phyloP scores from a whole-genome alignment of 2,329 filamentous ascomycete species.

The Exophiala sideris region DNA sequence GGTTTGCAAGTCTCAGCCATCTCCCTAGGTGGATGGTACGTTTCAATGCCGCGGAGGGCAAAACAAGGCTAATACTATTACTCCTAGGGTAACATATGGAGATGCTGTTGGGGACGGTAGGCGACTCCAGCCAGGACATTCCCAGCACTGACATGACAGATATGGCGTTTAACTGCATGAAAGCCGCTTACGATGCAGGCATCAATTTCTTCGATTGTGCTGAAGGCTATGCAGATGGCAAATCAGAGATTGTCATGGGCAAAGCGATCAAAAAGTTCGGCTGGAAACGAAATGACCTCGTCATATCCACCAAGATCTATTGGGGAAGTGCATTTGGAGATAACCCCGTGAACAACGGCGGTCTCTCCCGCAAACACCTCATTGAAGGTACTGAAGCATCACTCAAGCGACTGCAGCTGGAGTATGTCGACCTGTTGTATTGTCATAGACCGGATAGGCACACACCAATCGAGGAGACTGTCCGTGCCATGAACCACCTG shows the following conservation, averaged over 20 bases:
- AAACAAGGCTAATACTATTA: not conserved
- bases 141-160: conserved; percentile 19
- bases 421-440: conserved; percentile 69
- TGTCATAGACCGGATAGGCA: conserved; percentile 66
- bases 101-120: conserved; percentile 66
- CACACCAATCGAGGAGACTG: conserved; percentile 69
- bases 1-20: conserved; percentile 73
- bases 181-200: conserved; percentile 55
- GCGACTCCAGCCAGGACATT: not conserved
- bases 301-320: conserved; percentile 50
- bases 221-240: conserved; percentile 51
- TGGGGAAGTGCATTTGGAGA: conserved; percentile 32
- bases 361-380: conserved; percentile 68
- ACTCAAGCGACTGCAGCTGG: conserved; percentile 59
- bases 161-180: conserved; percentile 42
- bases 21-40: conserved; percentile 54
- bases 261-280: conserved; percentile 51
- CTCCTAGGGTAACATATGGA: conserved; percentile 64
- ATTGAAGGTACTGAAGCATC: conserved; percentile 62
- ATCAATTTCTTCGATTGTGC: conserved; percentile 57
- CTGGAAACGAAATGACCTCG: conserved; percentile 57
- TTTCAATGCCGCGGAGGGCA: no score
- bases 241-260: conserved; percentile 55
- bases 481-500: conserved; percentile 68
- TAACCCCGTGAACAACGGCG: conserved; percentile 63